Percentiles rank a stretch among this genome's conserved stretches.
phyloP scores from a whole-genome alignment of 495 filamentous ascomycete species.

The Trichoderma erinaceum region DNA sequence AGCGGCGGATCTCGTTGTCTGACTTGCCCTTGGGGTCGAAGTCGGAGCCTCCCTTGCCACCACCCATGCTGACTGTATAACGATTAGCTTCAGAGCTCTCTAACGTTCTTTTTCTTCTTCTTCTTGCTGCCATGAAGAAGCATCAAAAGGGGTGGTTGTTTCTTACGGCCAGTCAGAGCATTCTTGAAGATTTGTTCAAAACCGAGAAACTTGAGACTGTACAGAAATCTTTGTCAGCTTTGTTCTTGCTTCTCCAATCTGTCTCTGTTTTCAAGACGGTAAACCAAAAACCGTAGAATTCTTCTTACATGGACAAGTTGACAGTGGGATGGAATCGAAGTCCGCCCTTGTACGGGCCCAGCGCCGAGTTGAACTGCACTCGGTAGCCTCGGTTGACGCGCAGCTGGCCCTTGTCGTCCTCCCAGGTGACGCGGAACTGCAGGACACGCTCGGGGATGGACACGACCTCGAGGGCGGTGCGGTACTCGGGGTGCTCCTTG shows the following conservation, averaged over 20 bases:
- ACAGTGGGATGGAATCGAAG: slow-evolving; percentile 93
- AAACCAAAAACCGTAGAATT: not conserved
- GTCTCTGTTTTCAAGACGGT: not conserved
- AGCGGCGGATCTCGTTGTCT: slow-evolving; percentile 94
- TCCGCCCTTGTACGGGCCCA: slow-evolving; percentile 97
- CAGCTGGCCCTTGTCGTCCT: slow-evolving; percentile 80
- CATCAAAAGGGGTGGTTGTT: not conserved
- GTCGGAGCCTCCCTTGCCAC: slow-evolving; percentile 97
- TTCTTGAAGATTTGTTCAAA: slow-evolving; percentile 99
- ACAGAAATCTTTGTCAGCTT: slow-evolving; percentile 1
- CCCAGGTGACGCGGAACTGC: slow-evolving; percentile 97
- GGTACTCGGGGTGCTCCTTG: slow-evolving; percentile 87
- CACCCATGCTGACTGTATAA: slow-evolving; percentile 81
- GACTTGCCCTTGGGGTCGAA: slow-evolving; percentile 99
- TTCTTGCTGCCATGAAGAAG: not conserved
- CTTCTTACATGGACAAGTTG: slow-evolving; percentile 76
- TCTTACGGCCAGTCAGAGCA: slow-evolving; percentile 91
- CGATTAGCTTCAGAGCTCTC: not conserved
- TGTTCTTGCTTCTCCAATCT: too few species aligned
- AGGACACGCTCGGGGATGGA: slow-evolving; percentile 93
- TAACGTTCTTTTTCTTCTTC: not conserved
- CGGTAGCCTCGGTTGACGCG: slow-evolving; percentile 96
- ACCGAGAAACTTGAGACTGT: slow-evolving; percentile 84
- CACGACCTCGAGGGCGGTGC: slow-evolving; percentile 78
- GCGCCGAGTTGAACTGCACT: slow-evolving; percentile 97